Percentiles rank a stretch among this genome's conserved stretches.
Conservation (phyloP, 192 early-diverging fungal species). For the Coemansia sp. region DNA sequence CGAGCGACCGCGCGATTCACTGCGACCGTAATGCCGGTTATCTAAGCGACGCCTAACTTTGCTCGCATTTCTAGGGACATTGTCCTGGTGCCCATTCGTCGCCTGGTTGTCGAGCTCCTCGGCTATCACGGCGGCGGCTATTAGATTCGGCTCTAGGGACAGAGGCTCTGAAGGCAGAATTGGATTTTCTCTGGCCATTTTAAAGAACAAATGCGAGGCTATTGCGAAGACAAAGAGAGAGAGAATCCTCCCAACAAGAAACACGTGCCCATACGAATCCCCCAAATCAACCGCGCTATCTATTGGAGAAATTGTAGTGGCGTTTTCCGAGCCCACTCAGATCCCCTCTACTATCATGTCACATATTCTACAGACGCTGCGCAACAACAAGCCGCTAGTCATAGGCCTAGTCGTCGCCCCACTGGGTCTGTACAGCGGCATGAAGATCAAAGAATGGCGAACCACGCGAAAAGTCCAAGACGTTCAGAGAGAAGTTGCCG, state of each 20-base stretch:
- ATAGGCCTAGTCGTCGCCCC: conserved; percentile 39
- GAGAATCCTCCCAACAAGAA: not conserved
- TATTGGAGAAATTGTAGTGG: not conserved
- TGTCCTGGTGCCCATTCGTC: not conserved
- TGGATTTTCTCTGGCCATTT: conserved; percentile 46
- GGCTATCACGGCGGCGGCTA: conserved; percentile 29
- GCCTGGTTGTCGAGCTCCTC: conserved; percentile 6
- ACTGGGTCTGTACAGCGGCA: conserved; percentile 38
- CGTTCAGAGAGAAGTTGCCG: conserved; percentile 11
- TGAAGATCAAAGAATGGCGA: conserved; percentile 30
- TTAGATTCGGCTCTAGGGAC: conserved; percentile 32
- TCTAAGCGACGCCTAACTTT: conserved; percentile 37
- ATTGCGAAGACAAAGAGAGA: not conserved
- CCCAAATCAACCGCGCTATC: not conserved
- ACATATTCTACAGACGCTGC: conserved; percentile 7
- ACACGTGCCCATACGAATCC: not conserved
- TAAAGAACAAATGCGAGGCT: not conserved
- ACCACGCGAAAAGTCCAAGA: conserved; percentile 10
- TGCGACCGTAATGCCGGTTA: conserved; percentile 36
- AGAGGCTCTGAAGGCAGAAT: conserved; percentile 53
- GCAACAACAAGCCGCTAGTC: conserved; percentile 26
- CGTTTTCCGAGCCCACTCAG: too few species aligned
- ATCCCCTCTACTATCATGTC: not conserved
- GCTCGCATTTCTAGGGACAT: conserved; percentile 29
- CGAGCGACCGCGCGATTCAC: conserved; percentile 22